phyloP scores from a whole-genome alignment of 495 filamentous ascomycete species.

The Penicillium goetzii region DNA sequence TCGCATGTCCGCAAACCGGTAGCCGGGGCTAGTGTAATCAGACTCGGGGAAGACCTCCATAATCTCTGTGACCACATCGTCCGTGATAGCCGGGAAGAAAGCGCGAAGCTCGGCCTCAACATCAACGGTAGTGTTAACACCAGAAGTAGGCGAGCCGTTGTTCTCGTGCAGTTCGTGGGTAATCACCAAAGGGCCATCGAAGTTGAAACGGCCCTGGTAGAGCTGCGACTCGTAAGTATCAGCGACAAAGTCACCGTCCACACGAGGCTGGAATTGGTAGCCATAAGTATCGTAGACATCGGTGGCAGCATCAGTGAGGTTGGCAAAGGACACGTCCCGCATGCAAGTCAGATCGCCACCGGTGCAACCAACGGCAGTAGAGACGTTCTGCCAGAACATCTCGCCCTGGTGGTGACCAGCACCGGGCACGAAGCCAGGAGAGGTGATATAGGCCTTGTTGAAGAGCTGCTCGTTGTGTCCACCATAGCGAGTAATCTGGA shows the following conservation, averaged over 20 bases:
- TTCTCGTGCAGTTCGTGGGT: constrained; percentile 39
- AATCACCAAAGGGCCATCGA: constrained; percentile 38
- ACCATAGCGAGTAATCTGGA: constrained; percentile 42
- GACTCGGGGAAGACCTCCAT: constrained; percentile 35
- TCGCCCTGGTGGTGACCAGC: constrained; percentile 38
- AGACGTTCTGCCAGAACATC: constrained; percentile 40
- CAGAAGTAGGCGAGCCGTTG: constrained; percentile 31
- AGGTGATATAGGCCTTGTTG: constrained; percentile 40
- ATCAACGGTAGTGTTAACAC: constrained; percentile 38
- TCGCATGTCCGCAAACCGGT: constrained; percentile 39
- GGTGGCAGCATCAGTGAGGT: constrained; percentile 28
- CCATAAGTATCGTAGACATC: constrained; percentile 28
- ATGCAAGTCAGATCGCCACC: constrained; percentile 37
- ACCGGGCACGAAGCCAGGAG: constrained; percentile 40
- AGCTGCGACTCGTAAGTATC: constrained; percentile 44
- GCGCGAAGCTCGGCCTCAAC: constrained; percentile 31
- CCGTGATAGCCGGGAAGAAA: constrained; percentile 41
- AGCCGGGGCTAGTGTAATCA: constrained; percentile 37
- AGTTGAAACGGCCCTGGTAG: constrained; percentile 45
- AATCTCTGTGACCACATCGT: constrained; percentile 32
- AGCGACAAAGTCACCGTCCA: constrained; percentile 41
- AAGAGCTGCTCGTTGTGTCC: constrained; percentile 40
- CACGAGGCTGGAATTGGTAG: constrained; percentile 45
- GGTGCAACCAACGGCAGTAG: constrained; percentile 33
- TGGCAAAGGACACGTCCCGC: constrained; percentile 34